A percentile compares a stretch with the other conserved stretches of the same genome.
phyloP scores from a whole-genome alignment of 2,329 filamentous ascomycete species.

The Sclerotinia minor region DNA sequence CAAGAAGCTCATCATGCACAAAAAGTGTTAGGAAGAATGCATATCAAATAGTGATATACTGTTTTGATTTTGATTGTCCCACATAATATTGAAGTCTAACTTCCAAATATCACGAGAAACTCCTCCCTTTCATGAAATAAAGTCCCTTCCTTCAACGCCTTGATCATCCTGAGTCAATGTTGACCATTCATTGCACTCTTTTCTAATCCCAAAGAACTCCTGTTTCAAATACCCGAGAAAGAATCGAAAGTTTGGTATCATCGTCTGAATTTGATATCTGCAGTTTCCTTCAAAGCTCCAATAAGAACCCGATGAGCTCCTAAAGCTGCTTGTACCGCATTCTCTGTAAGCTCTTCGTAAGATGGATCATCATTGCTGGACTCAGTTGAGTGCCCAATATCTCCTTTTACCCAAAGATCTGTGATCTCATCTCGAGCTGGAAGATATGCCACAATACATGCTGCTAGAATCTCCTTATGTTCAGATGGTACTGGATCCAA shows the following conservation, averaged over 20 bases:
- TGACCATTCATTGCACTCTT: slow-evolving; percentile 7
- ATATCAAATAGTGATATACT: background rate
- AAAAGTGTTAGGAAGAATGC: background rate
- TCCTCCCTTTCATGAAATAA: slow-evolving; percentile 12
- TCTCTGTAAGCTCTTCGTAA: slow-evolving; percentile 58
- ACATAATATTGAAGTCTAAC: slow-evolving; percentile 12
- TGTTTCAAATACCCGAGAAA: slow-evolving; percentile 1
- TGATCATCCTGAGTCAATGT: slow-evolving; percentile 12
- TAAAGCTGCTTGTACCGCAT: slow-evolving; percentile 62
- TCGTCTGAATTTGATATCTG: slow-evolving; percentile 43
- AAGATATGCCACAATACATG: slow-evolving; percentile 88
- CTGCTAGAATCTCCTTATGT: slow-evolving; percentile 73
- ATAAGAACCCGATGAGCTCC: slow-evolving; percentile 60
- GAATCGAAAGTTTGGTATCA: slow-evolving; percentile 22
- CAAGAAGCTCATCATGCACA: background rate
- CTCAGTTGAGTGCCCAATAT: slow-evolving; percentile 45
- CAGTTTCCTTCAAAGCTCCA: slow-evolving; percentile 60
- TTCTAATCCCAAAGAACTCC: slow-evolving; percentile 19
- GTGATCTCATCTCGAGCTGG: slow-evolving; percentile 87
- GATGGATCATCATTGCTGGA: slow-evolving; percentile 45
- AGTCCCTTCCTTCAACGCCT: slow-evolving; percentile 7
- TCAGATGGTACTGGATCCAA: slow-evolving; percentile 83
- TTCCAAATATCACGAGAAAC: slow-evolving; percentile 21
- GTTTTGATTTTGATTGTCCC: background rate
- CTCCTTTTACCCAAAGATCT: slow-evolving; percentile 90